Evolutionary conservation across 148 eudicot genomes (phyloP).

Genomic region (Chenopodium album): DNA sequence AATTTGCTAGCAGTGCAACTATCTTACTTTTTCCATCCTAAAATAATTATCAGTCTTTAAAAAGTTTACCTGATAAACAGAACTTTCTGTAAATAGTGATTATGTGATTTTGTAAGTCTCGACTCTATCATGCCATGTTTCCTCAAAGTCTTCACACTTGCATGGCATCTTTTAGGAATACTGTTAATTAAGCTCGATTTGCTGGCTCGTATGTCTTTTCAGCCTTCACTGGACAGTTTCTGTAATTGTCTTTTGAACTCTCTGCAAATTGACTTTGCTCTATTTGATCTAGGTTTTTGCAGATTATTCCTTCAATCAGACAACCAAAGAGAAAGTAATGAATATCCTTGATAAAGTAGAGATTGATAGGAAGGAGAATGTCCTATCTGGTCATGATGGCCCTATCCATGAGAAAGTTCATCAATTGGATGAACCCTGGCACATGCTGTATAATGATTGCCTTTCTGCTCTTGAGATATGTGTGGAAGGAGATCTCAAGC

Average conservation of each 20-base stretch:
- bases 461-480: slow-evolving; percentile 84
- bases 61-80: neutral
- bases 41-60: neutral
- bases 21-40: neutral
- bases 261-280: slow-evolving; percentile 19
- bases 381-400: slow-evolving; percentile 27
- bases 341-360: slow-evolving; percentile 39
- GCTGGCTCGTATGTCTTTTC: neutral
- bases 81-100: neutral
- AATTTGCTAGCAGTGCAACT: neutral
- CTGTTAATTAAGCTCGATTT: neutral
- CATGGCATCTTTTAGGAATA: neutral
- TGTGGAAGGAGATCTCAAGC: slow-evolving; percentile 96
- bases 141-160: slow-evolving; percentile 7
- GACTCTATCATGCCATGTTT: neutral
- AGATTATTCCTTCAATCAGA: slow-evolving; percentile 53
- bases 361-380: slow-evolving; percentile 27
- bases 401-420: slow-evolving; percentile 29
- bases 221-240: neutral
- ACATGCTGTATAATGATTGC: slow-evolving; percentile 80
- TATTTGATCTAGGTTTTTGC: slow-evolving; percentile 63
- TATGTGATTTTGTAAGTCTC: neutral
- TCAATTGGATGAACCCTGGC: slow-evolving; percentile 62
- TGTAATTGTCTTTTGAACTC: neutral
- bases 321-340: slow-evolving; percentile 61